Base-by-base conservation (phyloP, 352 stramenopile species). In the Globisporangium paddicum region DNA sequence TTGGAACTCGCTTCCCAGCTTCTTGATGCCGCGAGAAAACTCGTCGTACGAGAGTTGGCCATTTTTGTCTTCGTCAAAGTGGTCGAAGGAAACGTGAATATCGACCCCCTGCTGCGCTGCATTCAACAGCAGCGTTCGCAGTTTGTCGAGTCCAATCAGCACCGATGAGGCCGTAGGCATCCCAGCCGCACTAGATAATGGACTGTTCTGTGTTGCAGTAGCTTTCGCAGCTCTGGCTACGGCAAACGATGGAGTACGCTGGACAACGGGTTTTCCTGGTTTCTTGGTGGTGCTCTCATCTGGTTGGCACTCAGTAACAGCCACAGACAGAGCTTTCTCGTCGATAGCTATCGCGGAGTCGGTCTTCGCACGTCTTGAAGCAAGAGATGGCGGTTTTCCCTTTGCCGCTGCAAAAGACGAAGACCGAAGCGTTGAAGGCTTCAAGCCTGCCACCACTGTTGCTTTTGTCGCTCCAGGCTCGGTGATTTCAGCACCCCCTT, bases 11-110 rank as follows among this genome's bases (percentile, higher is more conserved):
- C 58, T 16, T 2, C 77, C 76, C 0, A 87, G 60, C 34, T 77
- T 69, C 1, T 66, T 65, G 9, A 90, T 52, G 25, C 68, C 75
- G 23, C 44, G 53, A 11, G 62, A 25, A 40, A 96, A 92, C 25
- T 90, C 78, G 1, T 73, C 56, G 53, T 83, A 77, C 5, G 69
- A 69, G 9, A 96, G 55, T 9, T 68, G 47, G 3, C 79, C 80
- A 14, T 78, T 86, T 10, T 69, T 65, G 47, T 89, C 72, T 54
- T 79, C 85, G 65, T 96, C 86, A 51, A 95, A 93, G 60, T 92
- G 82, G n/a, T 67, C 62, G 47, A 96, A 91, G 4, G 78, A 76
- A 7, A 71, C 57, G 10, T 75, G 60, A 1, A 91, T 55, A 30
- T 75, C 57, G 30, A 91, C 76, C 1, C 71, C 79, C n/a, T 69